Evolutionary conservation across 352 stramenopile species (phyloP).

Genomic region (Globisporangium nagaii): DNA sequence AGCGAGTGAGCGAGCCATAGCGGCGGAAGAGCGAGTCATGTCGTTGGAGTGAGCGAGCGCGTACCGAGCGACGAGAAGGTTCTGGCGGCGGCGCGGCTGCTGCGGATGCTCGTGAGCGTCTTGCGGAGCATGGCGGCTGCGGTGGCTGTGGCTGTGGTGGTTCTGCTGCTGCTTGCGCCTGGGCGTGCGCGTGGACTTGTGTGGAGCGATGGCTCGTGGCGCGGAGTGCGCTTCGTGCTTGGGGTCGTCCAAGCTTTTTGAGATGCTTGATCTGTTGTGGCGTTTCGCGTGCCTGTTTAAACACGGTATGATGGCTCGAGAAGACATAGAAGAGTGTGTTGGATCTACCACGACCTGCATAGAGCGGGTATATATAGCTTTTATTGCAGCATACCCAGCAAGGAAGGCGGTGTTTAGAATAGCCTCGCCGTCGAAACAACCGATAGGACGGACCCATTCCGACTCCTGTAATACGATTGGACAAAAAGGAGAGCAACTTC

Average conservation of each 20-base stretch:
- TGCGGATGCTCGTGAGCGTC: conserved; percentile 10
- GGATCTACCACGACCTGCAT: too few relatives aligned
- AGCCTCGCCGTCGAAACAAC: conserved; percentile 8
- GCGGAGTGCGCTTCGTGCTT: not conserved
- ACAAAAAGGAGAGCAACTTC: conserved; percentile 1
- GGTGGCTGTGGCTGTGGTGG: not conserved
- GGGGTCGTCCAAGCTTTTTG: not conserved
- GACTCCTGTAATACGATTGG: not conserved
- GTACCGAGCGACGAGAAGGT: conserved; percentile 33
- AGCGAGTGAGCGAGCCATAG: too few relatives aligned
- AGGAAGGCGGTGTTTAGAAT: too few relatives aligned
- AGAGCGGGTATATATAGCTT: not conserved
- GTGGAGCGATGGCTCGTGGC: not conserved
- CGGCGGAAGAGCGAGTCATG: too few relatives aligned
- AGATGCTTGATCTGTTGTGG: not conserved
- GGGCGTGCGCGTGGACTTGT: not conserved
- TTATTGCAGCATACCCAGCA: too few relatives aligned
- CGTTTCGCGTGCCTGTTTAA: too few relatives aligned
- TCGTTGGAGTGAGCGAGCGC: not conserved
- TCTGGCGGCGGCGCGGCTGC: conserved; percentile 3
- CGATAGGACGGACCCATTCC: conserved; percentile 8
- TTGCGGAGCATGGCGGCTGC: conserved; percentile 8
- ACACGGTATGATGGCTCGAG: too few relatives aligned
- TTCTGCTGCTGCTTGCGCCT: too few relatives aligned
- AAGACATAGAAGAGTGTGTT: not conserved